These are phyloP conservation scores for Speleostelium caveatum DNA, from an alignment of 78 protist genomes.

Conservation along the genomic window DNA sequence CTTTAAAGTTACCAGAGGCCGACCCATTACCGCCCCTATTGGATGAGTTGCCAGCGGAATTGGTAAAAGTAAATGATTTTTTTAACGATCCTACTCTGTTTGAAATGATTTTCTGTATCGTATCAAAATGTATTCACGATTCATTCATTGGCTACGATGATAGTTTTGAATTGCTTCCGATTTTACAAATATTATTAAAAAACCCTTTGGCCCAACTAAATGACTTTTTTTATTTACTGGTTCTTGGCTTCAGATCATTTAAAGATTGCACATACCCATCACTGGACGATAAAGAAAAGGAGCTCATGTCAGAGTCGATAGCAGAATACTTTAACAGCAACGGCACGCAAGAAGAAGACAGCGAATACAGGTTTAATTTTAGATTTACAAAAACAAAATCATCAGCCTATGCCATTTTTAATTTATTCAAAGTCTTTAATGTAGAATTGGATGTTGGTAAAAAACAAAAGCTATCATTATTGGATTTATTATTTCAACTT, in stretches of 20 bases:
- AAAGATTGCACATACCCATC: conserved; percentile 19
- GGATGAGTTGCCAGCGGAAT: background rate
- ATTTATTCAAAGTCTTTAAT: conserved; percentile 29
- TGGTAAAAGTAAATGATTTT: background rate
- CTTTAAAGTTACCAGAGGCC: conserved; percentile 23
- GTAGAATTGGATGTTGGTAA: conserved; percentile 37
- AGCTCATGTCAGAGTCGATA: background rate
- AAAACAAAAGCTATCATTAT: conserved; percentile 10
- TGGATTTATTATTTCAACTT: conserved; percentile 29
- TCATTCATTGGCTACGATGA: conserved; percentile 44
- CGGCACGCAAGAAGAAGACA: too few species aligned
- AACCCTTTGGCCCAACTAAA: conserved; percentile 16
- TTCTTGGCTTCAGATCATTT: conserved; percentile 48
- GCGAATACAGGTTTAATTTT: background rate
- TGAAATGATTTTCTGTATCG: conserved; percentile 28
- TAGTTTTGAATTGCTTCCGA: conserved; percentile 45
- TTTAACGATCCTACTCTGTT: conserved; percentile 68
- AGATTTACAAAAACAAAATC: background rate
- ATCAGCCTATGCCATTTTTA: conserved; percentile 19
- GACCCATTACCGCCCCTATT: conserved; percentile 47
- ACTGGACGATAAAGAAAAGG: background rate
- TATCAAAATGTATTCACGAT: conserved; percentile 11
- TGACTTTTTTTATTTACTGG: conserved; percentile 49
- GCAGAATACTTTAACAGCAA: background rate
- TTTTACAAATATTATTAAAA: conserved; percentile 4